Base-by-base conservation (phyloP, 2,329 filamentous ascomycete genomes). In the Hypoxylon sp. region DNA sequence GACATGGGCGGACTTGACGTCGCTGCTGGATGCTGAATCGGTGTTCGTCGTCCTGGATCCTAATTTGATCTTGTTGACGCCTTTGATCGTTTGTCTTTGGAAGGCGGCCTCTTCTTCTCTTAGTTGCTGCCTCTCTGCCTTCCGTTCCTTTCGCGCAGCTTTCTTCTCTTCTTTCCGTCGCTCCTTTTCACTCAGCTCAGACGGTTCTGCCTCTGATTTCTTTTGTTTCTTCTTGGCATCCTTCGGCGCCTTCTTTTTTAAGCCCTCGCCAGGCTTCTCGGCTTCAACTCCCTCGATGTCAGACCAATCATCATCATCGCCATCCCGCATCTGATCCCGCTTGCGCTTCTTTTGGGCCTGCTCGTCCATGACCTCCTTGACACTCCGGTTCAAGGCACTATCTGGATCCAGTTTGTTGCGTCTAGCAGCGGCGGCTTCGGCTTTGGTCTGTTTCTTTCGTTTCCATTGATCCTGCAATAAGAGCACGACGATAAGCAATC, bases 381-480 rank as follows among this genome's bases (percentile, higher is more conserved):
- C 95, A 70, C 89, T 96, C 69, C 82, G 83, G 83, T 96, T 96
- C 70, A 85, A 78, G 67, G 91, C 89, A 75, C 93, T 93, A 70
- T 95, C 93, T 24, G 96, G 94, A 74, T 98, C 93, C 40, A 98
- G 86, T 81, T 97, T 98, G 64, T 91, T 93, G 76, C 90, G 87
- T 81, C 93, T 93, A 59, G 93, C 92, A 71, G 91, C 89, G 67
- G 89, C 88, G 64, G 92, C 92, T 79, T 97, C 87, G 78, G 93
- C 91, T 78, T 97, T 97, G 52, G 93, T 95, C 81, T 98, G 94
- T 83, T 98, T 98, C 81, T 96, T 97, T 76, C 91, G 91, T 78
- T 90, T 89, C 93, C 93, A 97, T 89, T 97, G 93, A 74, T 96
- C 91, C 93, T 97, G 75, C 52, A 56, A 46, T 18, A 38, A 24